phyloP scores from a whole-genome alignment of 805 yeast species.

The Debaryomyces castellii region DNA sequence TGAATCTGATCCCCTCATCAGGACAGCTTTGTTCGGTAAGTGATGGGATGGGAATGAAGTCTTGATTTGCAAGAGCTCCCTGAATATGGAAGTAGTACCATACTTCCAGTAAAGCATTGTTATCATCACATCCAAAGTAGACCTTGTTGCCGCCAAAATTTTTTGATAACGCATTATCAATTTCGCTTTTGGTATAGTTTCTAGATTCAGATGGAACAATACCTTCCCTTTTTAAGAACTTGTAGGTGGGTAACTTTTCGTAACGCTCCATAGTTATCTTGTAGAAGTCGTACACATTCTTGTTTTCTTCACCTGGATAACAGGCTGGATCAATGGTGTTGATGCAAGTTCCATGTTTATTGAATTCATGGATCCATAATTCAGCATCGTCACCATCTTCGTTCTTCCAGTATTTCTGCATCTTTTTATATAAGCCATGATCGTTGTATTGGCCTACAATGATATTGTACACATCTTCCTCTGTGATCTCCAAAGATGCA shows the following conservation, averaged over 20 bases:
- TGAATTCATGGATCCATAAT: constrained; percentile 89
- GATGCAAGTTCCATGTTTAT: constrained; percentile 93
- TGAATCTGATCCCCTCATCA: constrained; percentile 51
- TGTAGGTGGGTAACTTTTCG: constrained; percentile 52
- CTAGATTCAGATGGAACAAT: constrained; percentile 61
- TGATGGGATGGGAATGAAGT: constrained; percentile 60
- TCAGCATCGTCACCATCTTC: constrained; percentile 34
- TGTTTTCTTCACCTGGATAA: constrained; percentile 39
- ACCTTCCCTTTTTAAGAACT: constrained; percentile 65
- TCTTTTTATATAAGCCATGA: constrained; percentile 50
- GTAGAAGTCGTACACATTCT: constrained; percentile 49
- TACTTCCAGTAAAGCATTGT: constrained; percentile 50
- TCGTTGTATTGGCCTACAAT: constrained; percentile 42
- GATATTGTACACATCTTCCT: constrained; percentile 41
- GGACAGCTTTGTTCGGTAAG: constrained; percentile 64
- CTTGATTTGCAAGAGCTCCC: constrained; percentile 71
- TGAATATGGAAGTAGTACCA: constrained; percentile 80
- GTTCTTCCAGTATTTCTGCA: constrained; percentile 72
- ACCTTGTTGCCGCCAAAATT: constrained; percentile 56
- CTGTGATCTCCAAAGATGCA: constrained; percentile 48
- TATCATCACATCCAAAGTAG: constrained; percentile 56
- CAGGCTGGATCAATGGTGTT: constrained; percentile 74
- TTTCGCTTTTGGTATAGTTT: constrained; percentile 57
- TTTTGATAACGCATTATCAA: constrained; percentile 50
- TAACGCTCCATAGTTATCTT: constrained; percentile 21